Conservation (phyloP, 2,329 filamentous ascomycete genomes). For the Hypoxylon sp. region DNA sequence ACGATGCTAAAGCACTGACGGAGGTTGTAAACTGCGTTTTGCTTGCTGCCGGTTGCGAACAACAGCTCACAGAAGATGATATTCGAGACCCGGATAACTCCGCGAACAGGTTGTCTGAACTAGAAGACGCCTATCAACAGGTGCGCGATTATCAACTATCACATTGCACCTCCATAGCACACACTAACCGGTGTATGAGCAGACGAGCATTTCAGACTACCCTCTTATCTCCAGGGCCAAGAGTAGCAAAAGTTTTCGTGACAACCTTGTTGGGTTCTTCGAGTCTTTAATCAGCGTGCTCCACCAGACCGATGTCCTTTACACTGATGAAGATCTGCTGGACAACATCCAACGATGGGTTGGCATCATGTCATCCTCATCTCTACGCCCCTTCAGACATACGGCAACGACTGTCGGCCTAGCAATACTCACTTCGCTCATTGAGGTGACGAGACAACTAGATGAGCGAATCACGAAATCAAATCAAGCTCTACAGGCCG, state of each 20-base stretch:
- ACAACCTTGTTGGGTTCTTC: slow-evolving; percentile 84
- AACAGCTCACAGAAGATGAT: slow-evolving; percentile 83
- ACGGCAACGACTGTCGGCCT: slow-evolving; percentile 90
- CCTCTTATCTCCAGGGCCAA: slow-evolving; percentile 88
- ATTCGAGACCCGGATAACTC: slow-evolving; percentile 92
- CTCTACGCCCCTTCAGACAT: slow-evolving; percentile 90
- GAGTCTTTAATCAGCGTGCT: slow-evolving; percentile 80
- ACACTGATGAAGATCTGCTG: slow-evolving; percentile 80
- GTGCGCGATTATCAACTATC: slow-evolving; percentile 60
- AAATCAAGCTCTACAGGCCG: slow-evolving; percentile 82
- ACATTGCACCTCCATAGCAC: neutral
- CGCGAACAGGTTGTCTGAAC: slow-evolving; percentile 79
- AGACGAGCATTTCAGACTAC: slow-evolving; percentile 81
- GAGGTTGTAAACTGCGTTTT: slow-evolving; percentile 77
- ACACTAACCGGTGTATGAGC: slow-evolving; percentile 65
- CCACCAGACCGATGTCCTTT: slow-evolving; percentile 85
- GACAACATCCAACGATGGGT: slow-evolving; percentile 94
- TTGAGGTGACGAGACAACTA: slow-evolving; percentile 77
- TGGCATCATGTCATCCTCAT: slow-evolving; percentile 88
- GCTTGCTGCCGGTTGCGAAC: slow-evolving; percentile 82
- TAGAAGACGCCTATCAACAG: slow-evolving; percentile 90
- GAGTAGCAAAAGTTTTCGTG: slow-evolving; percentile 81
- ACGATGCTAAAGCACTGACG: slow-evolving; percentile 67
- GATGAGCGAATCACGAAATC: slow-evolving; percentile 80
- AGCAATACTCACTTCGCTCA: slow-evolving; percentile 82